Evolutionary conservation across 148 eudicot species (phyloP).

Genomic region (Spergularia bocconei): DNA sequence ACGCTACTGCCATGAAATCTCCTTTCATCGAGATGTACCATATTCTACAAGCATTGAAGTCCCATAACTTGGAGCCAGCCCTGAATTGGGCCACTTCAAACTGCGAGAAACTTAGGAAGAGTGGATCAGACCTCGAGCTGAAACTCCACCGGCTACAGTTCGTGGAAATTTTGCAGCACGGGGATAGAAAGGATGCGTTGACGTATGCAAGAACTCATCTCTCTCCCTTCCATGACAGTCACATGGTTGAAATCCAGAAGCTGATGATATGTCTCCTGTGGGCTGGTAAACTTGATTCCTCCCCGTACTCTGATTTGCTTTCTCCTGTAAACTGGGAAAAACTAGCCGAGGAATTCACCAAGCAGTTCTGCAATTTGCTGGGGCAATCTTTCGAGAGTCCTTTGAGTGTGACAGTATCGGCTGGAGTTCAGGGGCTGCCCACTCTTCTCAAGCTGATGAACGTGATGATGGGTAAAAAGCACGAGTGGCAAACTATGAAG

Average conservation of each 20-base stretch:
- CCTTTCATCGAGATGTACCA: constrained; percentile 61
- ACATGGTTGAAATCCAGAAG: constrained; percentile 60
- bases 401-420: constrained; percentile 63
- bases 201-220: constrained; percentile 56
- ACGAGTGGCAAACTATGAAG: constrained; percentile 85
- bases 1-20: constrained; percentile 42
- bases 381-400: constrained; percentile 77
- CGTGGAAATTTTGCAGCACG: constrained; percentile 60
- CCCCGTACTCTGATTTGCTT: constrained; percentile 68
- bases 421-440: constrained; percentile 81
- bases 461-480: constrained; percentile 72
- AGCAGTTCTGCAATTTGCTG: constrained; percentile 58
- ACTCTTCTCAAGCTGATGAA: constrained; percentile 86
- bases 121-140: constrained; percentile 68
- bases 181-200: constrained; percentile 57
- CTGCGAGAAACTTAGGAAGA: constrained; percentile 52
- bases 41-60: constrained; percentile 65
- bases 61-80: constrained; percentile 61
- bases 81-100: constrained; percentile 57
- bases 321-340: constrained; percentile 59
- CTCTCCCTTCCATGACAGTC: constrained; percentile 47
- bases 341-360: constrained; percentile 52
- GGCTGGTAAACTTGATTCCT: constrained; percentile 68
- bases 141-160: constrained; percentile 67
- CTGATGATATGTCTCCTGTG: constrained; percentile 68